Evolutionary conservation across 306 rosid genomes (phyloP).

Genomic region (Calophaca sinica): DNA sequence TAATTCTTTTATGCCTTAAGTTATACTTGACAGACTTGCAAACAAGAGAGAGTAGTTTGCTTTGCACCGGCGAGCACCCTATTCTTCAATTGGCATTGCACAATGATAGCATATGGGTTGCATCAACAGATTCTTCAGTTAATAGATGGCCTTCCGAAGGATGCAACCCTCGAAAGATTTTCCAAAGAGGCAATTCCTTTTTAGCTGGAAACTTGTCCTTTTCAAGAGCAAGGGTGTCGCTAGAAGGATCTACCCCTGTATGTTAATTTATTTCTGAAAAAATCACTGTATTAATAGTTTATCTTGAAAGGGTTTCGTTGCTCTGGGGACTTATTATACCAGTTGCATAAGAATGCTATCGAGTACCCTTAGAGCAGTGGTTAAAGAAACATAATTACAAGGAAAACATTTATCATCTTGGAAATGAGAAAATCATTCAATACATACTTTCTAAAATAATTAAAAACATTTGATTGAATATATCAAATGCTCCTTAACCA

Average conservation of each 20-base stretch:
- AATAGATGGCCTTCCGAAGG: constrained; percentile 94
- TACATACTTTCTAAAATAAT: background rate
- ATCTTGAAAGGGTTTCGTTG: constrained; percentile 24
- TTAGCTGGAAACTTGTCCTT: constrained; percentile 96
- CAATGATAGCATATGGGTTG: constrained; percentile 88
- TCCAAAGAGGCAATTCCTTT: constrained; percentile 87
- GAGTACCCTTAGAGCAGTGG: background rate
- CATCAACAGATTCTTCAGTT: constrained; percentile 91
- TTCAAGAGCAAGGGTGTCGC: constrained; percentile 94
- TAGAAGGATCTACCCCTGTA: constrained; percentile 93
- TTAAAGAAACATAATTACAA: background rate
- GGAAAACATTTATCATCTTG: background rate
- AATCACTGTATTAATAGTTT: constrained; percentile 4
- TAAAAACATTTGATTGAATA: background rate
- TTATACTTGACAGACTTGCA: constrained; percentile 97
- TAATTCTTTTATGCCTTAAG: constrained; percentile 66
- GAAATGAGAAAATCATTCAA: constrained; percentile 6
- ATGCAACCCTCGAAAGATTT: constrained; percentile 79
- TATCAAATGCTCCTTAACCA: background rate
- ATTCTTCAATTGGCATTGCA: constrained; percentile 82
- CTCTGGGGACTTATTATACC: constrained; percentile 32
- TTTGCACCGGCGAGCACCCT: constrained; percentile 93
- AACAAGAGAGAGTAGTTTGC: constrained; percentile 95
- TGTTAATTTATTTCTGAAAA: constrained; percentile 48
- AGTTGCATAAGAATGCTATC: constrained; percentile 21